Base-by-base conservation (phyloP, 345 rosid genomes). In the Aquilaria sinensis region DNA sequence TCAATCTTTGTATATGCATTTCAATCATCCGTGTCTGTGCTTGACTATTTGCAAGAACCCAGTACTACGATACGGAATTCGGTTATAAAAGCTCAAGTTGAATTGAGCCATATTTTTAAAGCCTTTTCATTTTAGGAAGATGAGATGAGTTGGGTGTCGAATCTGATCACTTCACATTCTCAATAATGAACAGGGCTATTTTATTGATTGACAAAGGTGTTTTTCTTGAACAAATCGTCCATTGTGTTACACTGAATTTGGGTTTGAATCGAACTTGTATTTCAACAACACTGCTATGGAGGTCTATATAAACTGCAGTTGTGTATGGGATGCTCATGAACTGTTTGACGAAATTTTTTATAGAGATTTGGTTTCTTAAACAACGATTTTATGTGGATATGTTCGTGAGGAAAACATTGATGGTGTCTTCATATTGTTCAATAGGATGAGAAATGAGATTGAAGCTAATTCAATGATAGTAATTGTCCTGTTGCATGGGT, bases 361-460 rank as follows among this genome's bases (percentile, higher is more conserved):
- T n/a, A 72, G 75, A 41, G 79, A 78, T 66, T 64, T 72, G 77
- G 79, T 75, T 58, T 63, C 77, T 15, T 75, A 74, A 70, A 78
- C 79, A 13, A 62, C 74, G 4, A 54, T 72, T 66, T 72, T 79
- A 45, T 72, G 77, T 14, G 80, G 66, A 47, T 65, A 31, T 63
- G 64, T 73, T 57, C 31, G 52, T 34, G 71, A 64, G 63, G 75
- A 73, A 58, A 47, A 51, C 52, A 1, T 67, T 33, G 48, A 16
- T 12, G 31, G 13, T 30, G 75, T 66, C 31, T 60, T 75, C 65
- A 64, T 23, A 12, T 62, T 72, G 61, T 72, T 79, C 29, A 70
- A 53, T 45, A 61, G 52, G 58, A 70, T 79, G 77, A 69, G 75
- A 51, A 0, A 41, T 56, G 75, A 61, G 45, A 10, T 58, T 56